Percentiles rank a stretch among this genome's conserved stretches.
phyloP scores from a whole-genome alignment of 139 green algal species.

The Volvox reticuliferus region DNA sequence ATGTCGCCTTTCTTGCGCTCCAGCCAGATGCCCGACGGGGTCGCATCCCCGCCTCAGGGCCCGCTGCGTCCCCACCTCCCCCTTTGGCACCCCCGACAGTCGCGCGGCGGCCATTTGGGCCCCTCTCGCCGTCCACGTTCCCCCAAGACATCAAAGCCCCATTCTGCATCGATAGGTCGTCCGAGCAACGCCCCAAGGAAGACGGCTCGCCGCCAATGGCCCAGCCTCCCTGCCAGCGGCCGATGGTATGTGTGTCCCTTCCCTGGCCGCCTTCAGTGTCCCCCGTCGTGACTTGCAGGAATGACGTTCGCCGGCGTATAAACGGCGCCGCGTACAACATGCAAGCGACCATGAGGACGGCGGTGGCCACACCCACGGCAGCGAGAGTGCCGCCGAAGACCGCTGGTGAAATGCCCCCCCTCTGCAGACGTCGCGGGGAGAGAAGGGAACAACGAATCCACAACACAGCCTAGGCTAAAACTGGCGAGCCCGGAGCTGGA shows the following conservation, averaged over 20 bases:
- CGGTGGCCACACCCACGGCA: neutral
- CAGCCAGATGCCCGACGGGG: neutral
- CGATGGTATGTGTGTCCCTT: neutral
- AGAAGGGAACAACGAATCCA: no score
- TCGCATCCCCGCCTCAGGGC: no score
- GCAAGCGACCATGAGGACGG: neutral
- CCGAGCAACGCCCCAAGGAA: no score
- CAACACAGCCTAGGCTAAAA: no score
- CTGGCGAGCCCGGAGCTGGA: no score
- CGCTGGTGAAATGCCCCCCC: neutral
- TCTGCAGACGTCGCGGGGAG: no score
- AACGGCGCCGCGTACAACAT: neutral
- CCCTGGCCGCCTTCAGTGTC: neutral
- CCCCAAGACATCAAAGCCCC: no score
- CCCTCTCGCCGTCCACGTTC: no score
- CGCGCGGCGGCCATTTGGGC: no score
- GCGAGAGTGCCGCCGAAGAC: neutral
- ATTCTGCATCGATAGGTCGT: no score
- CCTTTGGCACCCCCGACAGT: no score
- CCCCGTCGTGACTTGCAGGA: neutral
- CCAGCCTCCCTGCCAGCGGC: neutral
- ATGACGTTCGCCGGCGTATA: neutral
- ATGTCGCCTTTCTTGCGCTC: neutral
- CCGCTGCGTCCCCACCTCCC: no score
- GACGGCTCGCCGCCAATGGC: neutral